Base-by-base conservation (phyloP, 1,139 yeast species). In the Yueomyces sp. region DNA sequence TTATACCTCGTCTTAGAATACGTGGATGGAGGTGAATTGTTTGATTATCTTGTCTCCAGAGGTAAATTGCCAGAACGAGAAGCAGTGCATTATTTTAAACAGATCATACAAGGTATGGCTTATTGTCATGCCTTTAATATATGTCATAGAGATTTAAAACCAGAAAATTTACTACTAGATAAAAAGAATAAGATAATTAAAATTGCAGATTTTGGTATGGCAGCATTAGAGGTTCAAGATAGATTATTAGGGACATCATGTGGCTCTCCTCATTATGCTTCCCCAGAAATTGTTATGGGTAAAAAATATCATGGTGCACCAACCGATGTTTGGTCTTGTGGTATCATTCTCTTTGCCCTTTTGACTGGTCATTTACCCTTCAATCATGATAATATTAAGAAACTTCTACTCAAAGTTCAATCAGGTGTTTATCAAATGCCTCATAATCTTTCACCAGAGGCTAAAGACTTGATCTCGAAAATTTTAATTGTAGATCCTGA, bases 191-290 rank as follows among this genome's bases (percentile, higher is more conserved):
- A 76, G 44, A 78, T 77, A 50, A 82, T 82, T 42, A 82, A 82
- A 55, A 75, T 82, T 51, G 94, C 93, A 5, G 94, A 82, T 62
- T 82, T 82, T 56, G 94, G 93, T 41, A 82, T 82, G 93, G 93
- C 93, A 28, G 91, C 93, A 28, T 66, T 82, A 49, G 89, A 82
- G 60, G 72, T 81, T 48, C 78, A 78, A 45, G 83, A 81, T 38
- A 78, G 76, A 59, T 64, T 82, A 45, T 65, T 82, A 43, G 87
- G 81, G 59, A 82, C 94, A 7, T 76, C 84, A 11, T 82, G 94
- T 66, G 94, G 93, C 3, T 79, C 87, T 36, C 93, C 94, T 26
- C 94, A 82, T 63, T 82, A 82, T 60, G 93, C 93, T 11, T 85
- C 93, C 5, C 94, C 94, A 1, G 94, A 82, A 64, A 82, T 82